These are phyloP conservation scores for Acanthamoeba divionensis DNA, from an alignment of 208 protist species.

Conservation along the genomic window DNA sequence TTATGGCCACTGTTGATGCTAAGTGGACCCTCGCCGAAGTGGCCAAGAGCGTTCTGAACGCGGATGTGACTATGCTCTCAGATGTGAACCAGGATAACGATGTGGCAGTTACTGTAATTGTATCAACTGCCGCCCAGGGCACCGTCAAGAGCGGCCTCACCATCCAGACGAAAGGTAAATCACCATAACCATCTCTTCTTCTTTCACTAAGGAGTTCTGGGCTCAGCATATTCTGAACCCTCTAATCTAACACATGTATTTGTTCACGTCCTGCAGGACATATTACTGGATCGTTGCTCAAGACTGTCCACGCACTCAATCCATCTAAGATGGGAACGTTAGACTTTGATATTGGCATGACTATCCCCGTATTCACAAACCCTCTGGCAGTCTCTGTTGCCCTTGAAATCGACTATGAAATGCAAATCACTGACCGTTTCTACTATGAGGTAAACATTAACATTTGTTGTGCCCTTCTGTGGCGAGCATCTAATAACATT, in stretches of 20 bases:
- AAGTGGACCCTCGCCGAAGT: not conserved
- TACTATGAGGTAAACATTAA: no score
- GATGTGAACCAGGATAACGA: slow-evolving; percentile 10
- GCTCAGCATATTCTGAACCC: no score
- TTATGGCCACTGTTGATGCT: not conserved
- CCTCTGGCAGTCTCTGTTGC: not conserved
- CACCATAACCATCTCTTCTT: not conserved
- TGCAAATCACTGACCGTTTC: not conserved
- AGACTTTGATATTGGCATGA: not conserved
- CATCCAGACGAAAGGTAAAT: slow-evolving; percentile 3
- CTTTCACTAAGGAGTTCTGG: not conserved
- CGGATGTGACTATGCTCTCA: not conserved
- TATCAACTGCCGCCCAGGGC: not conserved
- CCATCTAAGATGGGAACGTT: no score
- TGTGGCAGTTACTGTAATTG: not conserved
- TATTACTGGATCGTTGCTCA: not conserved
- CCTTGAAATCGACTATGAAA: not conserved
- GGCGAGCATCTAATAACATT: no score
- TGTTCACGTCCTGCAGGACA: not conserved
- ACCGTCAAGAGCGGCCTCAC: slow-evolving; percentile 2
- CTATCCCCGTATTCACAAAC: not conserved
- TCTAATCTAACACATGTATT: not conserved
- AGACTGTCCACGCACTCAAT: not conserved
- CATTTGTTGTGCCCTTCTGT: no score
- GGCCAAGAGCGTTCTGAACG: not conserved